A percentile compares a stretch with the other conserved stretches of the same genome.
Conservation (phyloP, 257 asterid genomes). For the Ilex asprella region DNA sequence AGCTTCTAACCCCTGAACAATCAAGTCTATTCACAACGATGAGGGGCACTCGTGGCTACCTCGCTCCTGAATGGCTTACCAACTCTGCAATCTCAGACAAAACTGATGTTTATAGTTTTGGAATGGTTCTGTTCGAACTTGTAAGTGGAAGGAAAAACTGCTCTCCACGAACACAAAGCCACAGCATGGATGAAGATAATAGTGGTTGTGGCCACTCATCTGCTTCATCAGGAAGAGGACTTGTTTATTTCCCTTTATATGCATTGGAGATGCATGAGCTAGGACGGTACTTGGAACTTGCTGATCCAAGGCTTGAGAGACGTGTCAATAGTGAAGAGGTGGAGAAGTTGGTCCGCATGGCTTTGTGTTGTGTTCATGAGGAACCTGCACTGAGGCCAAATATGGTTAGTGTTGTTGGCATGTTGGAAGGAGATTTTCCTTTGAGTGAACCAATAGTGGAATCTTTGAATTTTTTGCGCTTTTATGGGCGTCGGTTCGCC, state of each 20-base stretch:
- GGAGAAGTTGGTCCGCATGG: constrained; percentile 55
- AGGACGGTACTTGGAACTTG: constrained; percentile 54
- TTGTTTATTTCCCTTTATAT: constrained; percentile 47
- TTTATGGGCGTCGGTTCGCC: constrained; percentile 60
- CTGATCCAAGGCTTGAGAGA: constrained; percentile 46
- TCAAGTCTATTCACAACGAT: constrained; percentile 61
- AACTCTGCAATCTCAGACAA: constrained; percentile 66
- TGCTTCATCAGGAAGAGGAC: constrained; percentile 14
- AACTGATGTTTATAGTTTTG: constrained; percentile 71
- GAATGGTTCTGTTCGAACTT: constrained; percentile 67
- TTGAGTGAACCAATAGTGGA: constrained; percentile 36
- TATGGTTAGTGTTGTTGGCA: constrained; percentile 58
- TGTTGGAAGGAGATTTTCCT: constrained; percentile 54
- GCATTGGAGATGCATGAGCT: constrained; percentile 70
- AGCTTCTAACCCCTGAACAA: constrained; percentile 52
- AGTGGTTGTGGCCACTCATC: constrained; percentile 14
- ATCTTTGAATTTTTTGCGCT: constrained; percentile 51
- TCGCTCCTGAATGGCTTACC: constrained; percentile 84
- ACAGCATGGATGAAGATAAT: constrained; percentile 22
- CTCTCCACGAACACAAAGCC: constrained; percentile 25
- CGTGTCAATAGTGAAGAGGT: constrained; percentile 43
- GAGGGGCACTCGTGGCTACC: constrained; percentile 85
- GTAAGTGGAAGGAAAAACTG: constrained; percentile 74
- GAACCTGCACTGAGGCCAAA: constrained; percentile 64
- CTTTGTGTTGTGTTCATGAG: constrained; percentile 70